These are phyloP conservation scores for Cyberlindnera lachancei DNA, from an alignment of 805 yeast genomes.

Conservation along the genomic window DNA sequence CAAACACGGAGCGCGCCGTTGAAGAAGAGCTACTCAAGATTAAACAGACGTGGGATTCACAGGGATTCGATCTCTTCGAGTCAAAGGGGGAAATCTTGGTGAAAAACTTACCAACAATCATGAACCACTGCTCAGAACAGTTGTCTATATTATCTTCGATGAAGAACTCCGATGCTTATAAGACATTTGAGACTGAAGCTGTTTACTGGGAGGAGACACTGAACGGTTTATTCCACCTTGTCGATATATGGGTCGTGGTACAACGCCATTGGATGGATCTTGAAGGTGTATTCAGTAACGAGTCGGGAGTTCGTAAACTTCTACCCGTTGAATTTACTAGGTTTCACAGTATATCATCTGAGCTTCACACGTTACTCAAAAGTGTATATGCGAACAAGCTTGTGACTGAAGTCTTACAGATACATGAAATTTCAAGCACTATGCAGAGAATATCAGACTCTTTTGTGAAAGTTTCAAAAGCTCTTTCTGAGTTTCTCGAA, in stretches of 20 bases:
- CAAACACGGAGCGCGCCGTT: slow-evolving; percentile 64
- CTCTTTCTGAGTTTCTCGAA: slow-evolving; percentile 74
- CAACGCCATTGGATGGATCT: slow-evolving; percentile 88
- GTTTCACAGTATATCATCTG: slow-evolving; percentile 56
- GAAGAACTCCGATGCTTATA: slow-evolving; percentile 58
- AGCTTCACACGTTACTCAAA: slow-evolving; percentile 45
- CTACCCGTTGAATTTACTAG: slow-evolving; percentile 66
- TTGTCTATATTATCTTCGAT: slow-evolving; percentile 58
- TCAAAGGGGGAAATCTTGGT: slow-evolving; percentile 51
- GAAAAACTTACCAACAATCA: slow-evolving; percentile 57
- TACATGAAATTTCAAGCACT: slow-evolving; percentile 39
- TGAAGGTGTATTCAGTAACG: slow-evolving; percentile 64
- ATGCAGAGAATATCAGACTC: slow-evolving; percentile 48
- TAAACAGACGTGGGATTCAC: slow-evolving; percentile 45
- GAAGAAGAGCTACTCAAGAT: slow-evolving; percentile 49
- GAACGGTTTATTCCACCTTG: slow-evolving; percentile 39
- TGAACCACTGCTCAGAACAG: slow-evolving; percentile 53
- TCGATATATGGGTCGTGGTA: slow-evolving; percentile 73
- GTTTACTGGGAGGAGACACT: slow-evolving; percentile 48
- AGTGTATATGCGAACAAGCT: slow-evolving; percentile 39
- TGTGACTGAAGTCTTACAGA: slow-evolving; percentile 47
- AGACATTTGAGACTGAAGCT: slow-evolving; percentile 52
- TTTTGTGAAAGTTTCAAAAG: slow-evolving; percentile 49
- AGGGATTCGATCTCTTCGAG: slow-evolving; percentile 44
- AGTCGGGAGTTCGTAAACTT: slow-evolving; percentile 49